Conservation (phyloP, 2,329 filamentous ascomycete genomes). For the Neofusicoccum cordaticola region DNA sequence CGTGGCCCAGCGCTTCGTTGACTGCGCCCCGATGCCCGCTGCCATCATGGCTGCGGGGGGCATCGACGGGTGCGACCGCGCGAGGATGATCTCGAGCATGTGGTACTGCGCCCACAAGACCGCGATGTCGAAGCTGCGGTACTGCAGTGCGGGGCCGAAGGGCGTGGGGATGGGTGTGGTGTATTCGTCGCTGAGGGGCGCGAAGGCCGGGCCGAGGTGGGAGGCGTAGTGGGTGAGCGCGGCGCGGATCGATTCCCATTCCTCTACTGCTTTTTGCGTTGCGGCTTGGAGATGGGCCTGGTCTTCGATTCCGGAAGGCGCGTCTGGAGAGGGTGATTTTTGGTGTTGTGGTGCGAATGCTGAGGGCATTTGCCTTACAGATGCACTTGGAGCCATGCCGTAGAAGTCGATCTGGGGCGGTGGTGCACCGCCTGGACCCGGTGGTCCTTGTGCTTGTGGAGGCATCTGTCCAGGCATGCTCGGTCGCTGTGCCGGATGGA, state of each 20-base stretch:
- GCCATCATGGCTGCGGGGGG: conserved; percentile 87
- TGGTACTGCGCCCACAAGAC: conserved; percentile 86
- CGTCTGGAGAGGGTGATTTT: conserved; percentile 39
- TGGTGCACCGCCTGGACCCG: neutral
- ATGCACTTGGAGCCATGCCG: conserved; percentile 46
- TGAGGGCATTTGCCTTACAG: conserved; percentile 42
- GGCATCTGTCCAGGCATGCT: neutral
- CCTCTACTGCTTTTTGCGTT: conserved; percentile 66
- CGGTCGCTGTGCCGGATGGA: neutral
- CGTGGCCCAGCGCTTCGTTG: conserved; percentile 69
- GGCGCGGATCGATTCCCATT: conserved; percentile 73
- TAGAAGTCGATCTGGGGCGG: conserved; percentile 41
- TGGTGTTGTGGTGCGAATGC: conserved; percentile 36
- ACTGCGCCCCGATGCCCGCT: conserved; percentile 69
- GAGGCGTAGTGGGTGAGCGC: conserved; percentile 67
- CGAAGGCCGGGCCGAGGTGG: conserved; percentile 71
- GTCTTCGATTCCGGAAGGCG: conserved; percentile 22
- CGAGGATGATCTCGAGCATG: conserved; percentile 77
- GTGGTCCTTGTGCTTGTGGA: neutral
- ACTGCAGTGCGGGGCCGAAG: conserved; percentile 78
- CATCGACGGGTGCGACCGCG: conserved; percentile 83
- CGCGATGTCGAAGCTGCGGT: conserved; percentile 82
- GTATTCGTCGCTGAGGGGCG: conserved; percentile 69
- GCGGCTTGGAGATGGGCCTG: conserved; percentile 58
- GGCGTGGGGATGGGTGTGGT: conserved; percentile 63